Percentiles rank a stretch among this genome's conserved stretches.
These are phyloP conservation scores for Sporopachydermia quercuum DNA, from an alignment of 805 yeast genomes.

Conservation along the genomic window DNA sequence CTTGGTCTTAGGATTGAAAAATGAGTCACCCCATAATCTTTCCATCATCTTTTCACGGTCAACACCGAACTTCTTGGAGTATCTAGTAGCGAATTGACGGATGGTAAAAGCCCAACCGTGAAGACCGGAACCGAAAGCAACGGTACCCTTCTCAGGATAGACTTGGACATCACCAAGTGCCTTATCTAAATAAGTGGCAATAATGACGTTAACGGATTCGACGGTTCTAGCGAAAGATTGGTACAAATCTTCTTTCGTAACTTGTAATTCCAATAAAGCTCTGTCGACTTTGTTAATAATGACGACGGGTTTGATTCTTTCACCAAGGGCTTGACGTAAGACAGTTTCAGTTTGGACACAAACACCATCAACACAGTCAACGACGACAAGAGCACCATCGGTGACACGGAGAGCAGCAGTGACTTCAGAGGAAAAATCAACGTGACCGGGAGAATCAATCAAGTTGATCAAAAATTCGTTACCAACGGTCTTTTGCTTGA, in stretches of 20 bases:
- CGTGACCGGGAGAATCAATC: conserved; percentile 99
- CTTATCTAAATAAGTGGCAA: conserved; percentile 87
- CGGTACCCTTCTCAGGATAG: conserved; percentile 98
- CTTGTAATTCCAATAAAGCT: conserved; percentile 97
- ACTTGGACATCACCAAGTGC: conserved; percentile 93
- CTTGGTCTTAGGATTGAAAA: conserved; percentile 99
- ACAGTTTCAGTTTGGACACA: conserved; percentile 99
- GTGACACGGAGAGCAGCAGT: conserved; percentile 99
- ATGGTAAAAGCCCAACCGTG: conserved; percentile 99
- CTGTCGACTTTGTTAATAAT: conserved; percentile 98
- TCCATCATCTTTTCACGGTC: conserved; percentile 97
- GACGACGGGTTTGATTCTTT: conserved; percentile 98
- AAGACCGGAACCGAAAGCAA: conserved; percentile 99
- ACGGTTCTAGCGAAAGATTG: conserved; percentile 97
- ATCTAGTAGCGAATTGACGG: conserved; percentile 95
- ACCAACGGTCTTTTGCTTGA: conserved; percentile 85
- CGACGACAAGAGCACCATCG: conserved; percentile 99
- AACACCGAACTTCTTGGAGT: conserved; percentile 99
- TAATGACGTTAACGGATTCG: conserved; percentile 97
- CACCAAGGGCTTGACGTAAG: conserved; percentile 97
- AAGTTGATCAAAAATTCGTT: conserved; percentile 92
- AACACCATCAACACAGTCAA: conserved; percentile 99
- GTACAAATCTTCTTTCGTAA: conserved; percentile 96
- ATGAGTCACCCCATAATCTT: conserved; percentile 99
- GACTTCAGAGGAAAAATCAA: conserved; percentile 99